phyloP scores from a whole-genome alignment of 1,284 basidiomycete genomes.

The Trichosporon sp. region DNA sequence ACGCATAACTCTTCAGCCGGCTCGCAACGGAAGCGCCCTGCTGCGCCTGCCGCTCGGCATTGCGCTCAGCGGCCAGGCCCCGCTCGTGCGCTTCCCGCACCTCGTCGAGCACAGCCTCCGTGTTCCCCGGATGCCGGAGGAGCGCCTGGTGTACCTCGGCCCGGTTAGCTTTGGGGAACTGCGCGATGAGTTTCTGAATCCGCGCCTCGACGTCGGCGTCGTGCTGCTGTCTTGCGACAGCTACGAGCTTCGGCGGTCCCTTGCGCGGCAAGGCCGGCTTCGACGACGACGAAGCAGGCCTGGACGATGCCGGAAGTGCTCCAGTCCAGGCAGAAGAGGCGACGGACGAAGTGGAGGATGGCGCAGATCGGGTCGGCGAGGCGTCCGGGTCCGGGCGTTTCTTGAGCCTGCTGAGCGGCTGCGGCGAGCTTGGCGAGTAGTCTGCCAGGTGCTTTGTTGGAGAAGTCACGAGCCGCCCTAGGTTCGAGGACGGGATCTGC shows the following conservation, averaged over 20 bases:
- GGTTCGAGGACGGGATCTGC: constrained; percentile 13
- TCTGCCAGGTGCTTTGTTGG: neutral
- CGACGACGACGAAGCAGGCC: constrained; percentile 6
- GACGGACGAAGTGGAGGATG: neutral
- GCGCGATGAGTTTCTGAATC: constrained; percentile 15
- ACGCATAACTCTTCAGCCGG: constrained; percentile 2
- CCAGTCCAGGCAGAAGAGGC: neutral
- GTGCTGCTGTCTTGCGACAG: constrained; percentile 12
- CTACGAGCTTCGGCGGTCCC: constrained; percentile 12
- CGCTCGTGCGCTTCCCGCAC: constrained; percentile 7
- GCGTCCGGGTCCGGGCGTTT: constrained; percentile 17
- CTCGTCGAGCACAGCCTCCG: constrained; percentile 18
- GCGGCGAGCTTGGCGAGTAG: constrained; percentile 21
- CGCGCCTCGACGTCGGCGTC: constrained; percentile 10
- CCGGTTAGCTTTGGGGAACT: constrained; percentile 22
- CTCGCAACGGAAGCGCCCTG: neutral
- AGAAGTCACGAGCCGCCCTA: neutral
- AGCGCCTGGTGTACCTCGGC: constrained; percentile 16
- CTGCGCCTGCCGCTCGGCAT: neutral
- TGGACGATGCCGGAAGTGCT: neutral
- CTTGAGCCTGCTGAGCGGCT: constrained; percentile 24
- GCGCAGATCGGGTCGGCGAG: constrained; percentile 4
- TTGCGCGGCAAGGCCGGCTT: constrained; percentile 15
- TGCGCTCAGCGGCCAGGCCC: neutral
- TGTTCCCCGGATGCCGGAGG: constrained; percentile 15